Evolutionary conservation across 2,329 filamentous ascomycete genomes (phyloP), one percentile per base, ranked within the genome.

Genomic region (Verticillium alfalfae): DNA sequence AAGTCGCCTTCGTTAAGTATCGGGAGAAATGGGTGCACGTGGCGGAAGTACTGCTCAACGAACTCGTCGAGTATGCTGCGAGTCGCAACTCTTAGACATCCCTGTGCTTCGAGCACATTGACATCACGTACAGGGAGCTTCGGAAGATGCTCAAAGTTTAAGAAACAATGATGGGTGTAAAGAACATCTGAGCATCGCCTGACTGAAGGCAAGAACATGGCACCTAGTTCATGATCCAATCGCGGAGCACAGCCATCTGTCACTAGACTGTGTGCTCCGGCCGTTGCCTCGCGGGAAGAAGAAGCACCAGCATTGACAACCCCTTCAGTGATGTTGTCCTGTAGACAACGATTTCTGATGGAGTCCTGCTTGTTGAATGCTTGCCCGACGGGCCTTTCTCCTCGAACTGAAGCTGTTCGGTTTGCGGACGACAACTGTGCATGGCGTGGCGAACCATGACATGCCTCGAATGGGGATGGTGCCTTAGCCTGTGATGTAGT

Each of bases 11-110:
- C 77, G 58, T 79, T 74, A 34, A 80, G 64, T 26, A 81, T 67
- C 0, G 78, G 78, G 37, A 80, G 68, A 34, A 79, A 65, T 1
- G 78, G 77, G 60, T 81, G 79, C n/a, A 80, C 76, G 60, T 80
- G 77, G 15, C 79, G 67, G 61, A 80, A 81, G 64, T 79, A 81
- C 57, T 80, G 76, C 65, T 78, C 73, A 3, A 83, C 72, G 61
- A 84, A 81, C 59, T 81, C 78, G 59, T 81, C 76, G 0, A 82
- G 69, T 1, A 79, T 70, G 1, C 70, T 62, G 18, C 73, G 71
- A 0, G 73, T 76, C 0, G 80, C 80, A 7, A 83, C 69, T 16
- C 75, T 73, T 2, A 83, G 71, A 64, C 79, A 81, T 4, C 77
- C 77, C 63, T 82, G 79, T 1, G 75, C 71, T 57, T 78, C 75